Conservation (phyloP, 1,139 yeast species). For the Blastobotrys malaysiensis region DNA sequence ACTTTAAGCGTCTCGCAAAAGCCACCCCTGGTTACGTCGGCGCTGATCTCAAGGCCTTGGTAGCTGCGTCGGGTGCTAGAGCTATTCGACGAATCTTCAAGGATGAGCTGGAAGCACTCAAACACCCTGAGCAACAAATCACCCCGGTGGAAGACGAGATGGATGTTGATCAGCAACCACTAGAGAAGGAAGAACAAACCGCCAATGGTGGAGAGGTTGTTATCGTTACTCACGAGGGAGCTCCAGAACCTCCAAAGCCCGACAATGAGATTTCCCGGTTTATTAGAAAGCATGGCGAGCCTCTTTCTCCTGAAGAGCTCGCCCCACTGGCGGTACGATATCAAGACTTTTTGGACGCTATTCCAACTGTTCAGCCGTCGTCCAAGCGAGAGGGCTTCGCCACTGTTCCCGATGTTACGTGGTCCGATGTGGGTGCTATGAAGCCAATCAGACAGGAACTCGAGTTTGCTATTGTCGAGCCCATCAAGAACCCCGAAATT, state of each 20-base stretch:
- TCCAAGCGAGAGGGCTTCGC: conserved; percentile 99
- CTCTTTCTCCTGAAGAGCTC: conserved; percentile 69
- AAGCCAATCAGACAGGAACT: conserved; percentile 75
- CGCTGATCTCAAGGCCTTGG: conserved; percentile 90
- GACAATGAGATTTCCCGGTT: conserved; percentile 36
- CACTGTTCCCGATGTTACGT: conserved; percentile 94
- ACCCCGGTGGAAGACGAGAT: conserved; percentile 14
- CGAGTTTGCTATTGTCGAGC: conserved; percentile 97
- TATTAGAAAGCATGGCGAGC: conserved; percentile 67
- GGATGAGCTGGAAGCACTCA: conserved; percentile 17
- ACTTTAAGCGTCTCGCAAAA: conserved; percentile 71
- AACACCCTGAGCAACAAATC: conserved; percentile 14
- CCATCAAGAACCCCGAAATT: conserved; percentile 86
- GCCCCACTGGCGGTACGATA: conserved; percentile 67
- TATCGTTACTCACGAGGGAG: conserved; percentile 2
- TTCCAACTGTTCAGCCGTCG: conserved; percentile 94
- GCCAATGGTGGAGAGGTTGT: conserved; percentile 5
- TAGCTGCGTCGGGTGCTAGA: conserved; percentile 91
- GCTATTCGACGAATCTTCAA: conserved; percentile 86
- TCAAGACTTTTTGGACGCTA: conserved; percentile 74
- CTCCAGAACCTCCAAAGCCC: not conserved
- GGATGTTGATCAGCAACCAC: conserved; percentile 11
- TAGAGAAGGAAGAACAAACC: not conserved
- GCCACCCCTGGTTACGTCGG: conserved; percentile 98
- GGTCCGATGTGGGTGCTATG: conserved; percentile 94